These are phyloP conservation scores for Castanea sativa DNA, from an alignment of 306 rosid species.

Conservation along the genomic window DNA sequence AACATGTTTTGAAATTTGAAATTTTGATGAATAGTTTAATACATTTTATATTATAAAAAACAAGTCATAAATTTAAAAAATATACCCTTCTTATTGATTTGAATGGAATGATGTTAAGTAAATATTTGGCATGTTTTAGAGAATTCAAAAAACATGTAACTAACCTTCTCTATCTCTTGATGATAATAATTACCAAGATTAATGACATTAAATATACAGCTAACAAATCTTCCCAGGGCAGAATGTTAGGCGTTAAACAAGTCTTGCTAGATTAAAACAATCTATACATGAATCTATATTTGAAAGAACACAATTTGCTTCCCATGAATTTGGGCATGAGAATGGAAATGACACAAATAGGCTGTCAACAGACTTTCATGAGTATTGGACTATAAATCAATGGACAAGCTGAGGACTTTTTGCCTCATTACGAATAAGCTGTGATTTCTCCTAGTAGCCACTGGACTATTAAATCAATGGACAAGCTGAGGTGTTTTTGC, in stretches of 20 bases:
- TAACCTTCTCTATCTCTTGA: too few relatives aligned
- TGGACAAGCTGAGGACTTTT: too few relatives aligned
- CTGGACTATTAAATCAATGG: neutral
- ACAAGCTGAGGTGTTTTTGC: neutral
- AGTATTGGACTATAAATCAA: neutral
- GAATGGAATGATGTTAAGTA: too few relatives aligned
- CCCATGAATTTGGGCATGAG: slow-evolving; percentile 3
- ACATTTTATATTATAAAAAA: too few relatives aligned
- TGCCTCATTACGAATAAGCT: too few relatives aligned
- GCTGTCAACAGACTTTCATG: neutral
- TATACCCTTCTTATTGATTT: too few relatives aligned
- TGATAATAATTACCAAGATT: neutral
- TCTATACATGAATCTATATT: neutral
- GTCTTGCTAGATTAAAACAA: neutral
- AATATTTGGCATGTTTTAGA: too few relatives aligned
- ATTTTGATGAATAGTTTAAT: too few relatives aligned
- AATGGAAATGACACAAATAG: neutral
- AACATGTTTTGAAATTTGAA: too few relatives aligned
- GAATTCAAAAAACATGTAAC: too few relatives aligned
- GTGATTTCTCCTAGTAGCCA: too few relatives aligned
- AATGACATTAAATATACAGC: neutral
- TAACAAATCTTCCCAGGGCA: neutral
- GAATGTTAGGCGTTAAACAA: neutral
- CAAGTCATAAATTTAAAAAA: too few relatives aligned
- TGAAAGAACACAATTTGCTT: neutral